A percentile compares a stretch with the other conserved stretches of the same genome.
Conservation (phyloP, 352 stramenopile species). For the Globisporangium cystogenes region DNA sequence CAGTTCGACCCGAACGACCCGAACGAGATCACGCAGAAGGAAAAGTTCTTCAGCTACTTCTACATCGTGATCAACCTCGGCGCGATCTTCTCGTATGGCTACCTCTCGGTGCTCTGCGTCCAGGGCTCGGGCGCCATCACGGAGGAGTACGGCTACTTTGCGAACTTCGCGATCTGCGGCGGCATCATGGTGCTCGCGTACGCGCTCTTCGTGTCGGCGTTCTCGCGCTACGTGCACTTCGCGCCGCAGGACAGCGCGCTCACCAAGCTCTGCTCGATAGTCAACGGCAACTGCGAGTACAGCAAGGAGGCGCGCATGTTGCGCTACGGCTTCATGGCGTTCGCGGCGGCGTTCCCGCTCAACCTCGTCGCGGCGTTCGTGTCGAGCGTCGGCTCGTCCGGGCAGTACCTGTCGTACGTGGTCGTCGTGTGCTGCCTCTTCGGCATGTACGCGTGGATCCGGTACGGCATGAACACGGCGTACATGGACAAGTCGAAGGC, state of each 20-base stretch:
- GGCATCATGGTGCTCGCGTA: conserved; percentile 82
- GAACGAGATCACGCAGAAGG: conserved; percentile 72
- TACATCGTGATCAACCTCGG: conserved; percentile 91
- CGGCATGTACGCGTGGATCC: conserved; percentile 81
- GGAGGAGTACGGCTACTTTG: conserved; percentile 86
- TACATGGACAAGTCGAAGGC: conserved; percentile 86
- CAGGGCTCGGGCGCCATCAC: conserved; percentile 71
- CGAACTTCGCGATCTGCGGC: conserved; percentile 78
- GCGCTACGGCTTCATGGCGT: conserved; percentile 68
- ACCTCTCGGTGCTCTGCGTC: conserved; percentile 87
- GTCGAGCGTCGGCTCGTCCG: conserved; percentile 36
- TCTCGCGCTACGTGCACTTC: conserved; percentile 69
- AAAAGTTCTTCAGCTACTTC: conserved; percentile 91
- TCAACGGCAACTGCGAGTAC: conserved; percentile 71
- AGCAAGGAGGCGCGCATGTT: conserved; percentile 77
- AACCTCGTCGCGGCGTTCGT: conserved; percentile 79
- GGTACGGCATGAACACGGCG: conserved; percentile 71
- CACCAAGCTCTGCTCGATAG: conserved; percentile 66
- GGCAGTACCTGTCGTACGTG: conserved; percentile 72
- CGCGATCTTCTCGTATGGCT: conserved; percentile 88
- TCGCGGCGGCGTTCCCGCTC: conserved; percentile 51
- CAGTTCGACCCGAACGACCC: conserved; percentile 85
- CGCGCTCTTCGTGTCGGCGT: conserved; percentile 53
- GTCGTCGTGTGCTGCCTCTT: conserved; percentile 60
- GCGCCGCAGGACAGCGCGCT: conserved; percentile 67